A percentile compares a stretch with the other conserved stretches of the same genome.
These are phyloP conservation scores for Cercospora berteroae DNA, from an alignment of 2,329 filamentous ascomycete species.

Conservation along the genomic window DNA sequence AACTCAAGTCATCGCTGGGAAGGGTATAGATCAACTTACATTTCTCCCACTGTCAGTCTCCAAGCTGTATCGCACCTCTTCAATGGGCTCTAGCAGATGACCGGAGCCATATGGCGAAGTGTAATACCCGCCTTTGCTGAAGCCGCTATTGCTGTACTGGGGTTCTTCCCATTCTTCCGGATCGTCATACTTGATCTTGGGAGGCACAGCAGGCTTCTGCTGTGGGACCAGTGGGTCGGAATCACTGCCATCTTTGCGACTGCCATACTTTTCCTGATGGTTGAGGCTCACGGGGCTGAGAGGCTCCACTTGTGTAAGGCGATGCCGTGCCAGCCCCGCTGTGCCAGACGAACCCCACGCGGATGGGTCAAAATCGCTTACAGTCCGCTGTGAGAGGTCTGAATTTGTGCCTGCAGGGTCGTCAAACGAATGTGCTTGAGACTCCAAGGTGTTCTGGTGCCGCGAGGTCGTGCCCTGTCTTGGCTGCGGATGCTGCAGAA, in stretches of 20 bases:
- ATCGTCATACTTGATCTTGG: constrained; percentile 29
- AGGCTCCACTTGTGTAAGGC: constrained; percentile 31
- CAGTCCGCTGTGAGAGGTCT: constrained; percentile 38
- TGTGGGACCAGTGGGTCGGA: constrained; percentile 58
- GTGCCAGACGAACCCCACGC: constrained; percentile 48
- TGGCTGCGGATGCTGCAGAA: constrained; percentile 76
- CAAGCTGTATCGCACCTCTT: constrained; percentile 51
- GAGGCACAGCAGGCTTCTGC: constrained; percentile 26
- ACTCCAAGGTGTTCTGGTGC: constrained; percentile 71
- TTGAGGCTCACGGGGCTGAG: constrained; percentile 32
- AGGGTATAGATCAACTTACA: constrained; percentile 23
- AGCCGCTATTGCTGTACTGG: constrained; percentile 37
- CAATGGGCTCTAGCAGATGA: constrained; percentile 49
- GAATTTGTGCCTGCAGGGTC: constrained; percentile 34
- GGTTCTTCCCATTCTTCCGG: constrained; percentile 34
- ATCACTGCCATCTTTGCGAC: constrained; percentile 53
- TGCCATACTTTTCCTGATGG: constrained; percentile 37
- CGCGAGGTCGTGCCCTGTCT: constrained; percentile 70
- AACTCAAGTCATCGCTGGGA: background rate
- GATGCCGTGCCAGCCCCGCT: constrained; percentile 34
- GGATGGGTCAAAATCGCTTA: constrained; percentile 44
- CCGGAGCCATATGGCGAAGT: constrained; percentile 39
- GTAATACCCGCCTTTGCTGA: constrained; percentile 37
- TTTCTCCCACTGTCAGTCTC: constrained; percentile 45
- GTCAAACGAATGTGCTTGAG: constrained; percentile 64